phyloP scores from a whole-genome alignment of 352 stramenopile species.

The Aphanomyces invadans region DNA sequence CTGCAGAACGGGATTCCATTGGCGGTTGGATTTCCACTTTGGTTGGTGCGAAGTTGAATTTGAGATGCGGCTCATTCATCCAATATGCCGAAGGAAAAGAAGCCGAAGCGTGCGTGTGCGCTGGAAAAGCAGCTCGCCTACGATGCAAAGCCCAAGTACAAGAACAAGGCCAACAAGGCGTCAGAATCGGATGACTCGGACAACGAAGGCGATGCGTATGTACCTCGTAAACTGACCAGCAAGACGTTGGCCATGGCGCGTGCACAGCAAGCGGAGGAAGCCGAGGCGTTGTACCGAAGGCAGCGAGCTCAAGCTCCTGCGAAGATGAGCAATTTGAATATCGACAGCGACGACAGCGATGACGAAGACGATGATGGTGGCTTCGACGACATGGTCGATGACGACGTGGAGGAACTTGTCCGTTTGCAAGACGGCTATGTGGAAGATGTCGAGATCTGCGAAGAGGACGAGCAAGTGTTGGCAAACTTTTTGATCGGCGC shows the following conservation, averaged over 20 bases:
- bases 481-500: slow-evolving; percentile 82
- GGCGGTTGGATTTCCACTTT: slow-evolving; percentile 1
- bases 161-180: slow-evolving; percentile 37
- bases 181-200: slow-evolving; percentile 65
- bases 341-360: slow-evolving; percentile 61
- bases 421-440: slow-evolving; percentile 88
- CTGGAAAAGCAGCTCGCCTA: slow-evolving; percentile 81
- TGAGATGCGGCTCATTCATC: not conserved
- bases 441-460: slow-evolving; percentile 82
- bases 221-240: slow-evolving; percentile 73
- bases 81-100: slow-evolving; percentile 25
- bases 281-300: slow-evolving; percentile 38
- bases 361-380: slow-evolving; percentile 73
- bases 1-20: not conserved
- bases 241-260: slow-evolving; percentile 70
- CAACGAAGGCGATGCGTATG: slow-evolving; percentile 53
- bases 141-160: slow-evolving; percentile 83
- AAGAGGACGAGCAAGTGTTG: slow-evolving; percentile 80
- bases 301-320: slow-evolving; percentile 23
- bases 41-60: not conserved
- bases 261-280: slow-evolving; percentile 74
- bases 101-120: slow-evolving; percentile 71
- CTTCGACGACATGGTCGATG: slow-evolving; percentile 74
- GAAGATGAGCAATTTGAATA: slow-evolving; percentile 26
- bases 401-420: slow-evolving; percentile 84